Evolutionary conservation across 2,329 filamentous ascomycete species (phyloP), one percentile per base, ranked within the genome.

Genomic region (Tolypocladium guangdongense): DNA sequence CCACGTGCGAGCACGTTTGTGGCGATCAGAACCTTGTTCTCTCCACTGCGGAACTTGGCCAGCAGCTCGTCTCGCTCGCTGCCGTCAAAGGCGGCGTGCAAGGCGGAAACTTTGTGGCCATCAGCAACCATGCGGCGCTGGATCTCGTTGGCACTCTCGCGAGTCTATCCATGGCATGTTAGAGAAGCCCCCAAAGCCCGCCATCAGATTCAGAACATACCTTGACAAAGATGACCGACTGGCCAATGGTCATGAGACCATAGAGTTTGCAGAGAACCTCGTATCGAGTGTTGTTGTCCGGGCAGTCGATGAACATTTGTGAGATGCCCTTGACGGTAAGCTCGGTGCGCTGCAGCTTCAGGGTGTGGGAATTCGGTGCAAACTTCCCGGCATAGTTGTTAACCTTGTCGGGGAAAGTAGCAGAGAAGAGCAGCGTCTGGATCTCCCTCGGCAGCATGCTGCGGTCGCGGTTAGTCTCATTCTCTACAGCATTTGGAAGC

Each of bases 141-240:
- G 58, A 99, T 96, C 66, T 89, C 83, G 52, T 79, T 80, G 24
- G 93, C 93, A 52, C 91, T 96, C 58, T 87, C 83, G 66, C 91
- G 87, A 51, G 87, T 93, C 87, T 95, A 49, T 35, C 4, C 10
- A 16, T 1, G 16, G 2, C 7, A 18, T n/a, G 38, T 43, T 30
- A 27, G 33, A 46, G 10, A n/a, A 32, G 41, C 16, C 8, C 24
- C 7, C 24, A 27, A 18, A 27, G 5, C 24, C 18, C 14, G 18
- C 10, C 41, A 18, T 30, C 22, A 10, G 24, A 11, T n/a, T 8
- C 2, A 41, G 7, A 20, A 49, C 58, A 39, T 74, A 91, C 89
- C 78, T 86, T 89, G 69, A 97, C 92, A 65, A 99, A 99, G 63
- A 99, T 97, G 65, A 99, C 96, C 0, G 93, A 97, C 8, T 92